These are phyloP conservation scores for Pseudogymnoascus sp. DNA, from an alignment of 2,329 filamentous ascomycete species.

Conservation along the genomic window DNA sequence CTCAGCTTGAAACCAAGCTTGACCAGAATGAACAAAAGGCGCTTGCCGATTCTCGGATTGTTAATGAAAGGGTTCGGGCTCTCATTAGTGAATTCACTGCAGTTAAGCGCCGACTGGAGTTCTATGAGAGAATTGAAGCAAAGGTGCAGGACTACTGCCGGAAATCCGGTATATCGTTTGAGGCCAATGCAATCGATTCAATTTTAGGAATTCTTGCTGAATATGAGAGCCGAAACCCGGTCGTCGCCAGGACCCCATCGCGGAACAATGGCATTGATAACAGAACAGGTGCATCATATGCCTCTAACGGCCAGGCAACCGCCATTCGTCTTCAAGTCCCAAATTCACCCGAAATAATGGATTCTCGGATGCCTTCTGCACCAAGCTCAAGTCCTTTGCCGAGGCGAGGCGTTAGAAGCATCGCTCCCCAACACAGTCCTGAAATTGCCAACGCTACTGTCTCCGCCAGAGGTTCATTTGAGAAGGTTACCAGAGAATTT, in stretches of 20 bases:
- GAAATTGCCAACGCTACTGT: not conserved
- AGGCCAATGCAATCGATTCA: not conserved
- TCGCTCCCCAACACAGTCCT: not conserved
- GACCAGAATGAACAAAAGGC: not conserved
- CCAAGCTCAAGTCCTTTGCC: slow-evolving; percentile 12
- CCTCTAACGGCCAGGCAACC: not conserved
- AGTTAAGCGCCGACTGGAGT: not conserved
- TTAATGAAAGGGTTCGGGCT: not conserved
- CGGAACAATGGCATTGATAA: not conserved
- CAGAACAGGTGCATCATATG: no score
- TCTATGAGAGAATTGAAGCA: not conserved
- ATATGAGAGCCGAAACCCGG: not conserved
- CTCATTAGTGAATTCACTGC: not conserved
- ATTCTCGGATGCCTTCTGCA: not conserved
- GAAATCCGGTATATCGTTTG: not conserved
- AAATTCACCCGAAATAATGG: not conserved
- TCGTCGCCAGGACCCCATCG: not conserved
- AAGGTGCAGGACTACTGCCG: not conserved
- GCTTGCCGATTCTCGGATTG: not conserved
- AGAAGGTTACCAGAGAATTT: no score
- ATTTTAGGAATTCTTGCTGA: not conserved
- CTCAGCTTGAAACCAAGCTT: not conserved
- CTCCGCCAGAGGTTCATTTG: not conserved
- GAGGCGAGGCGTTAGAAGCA: slow-evolving; percentile 21
- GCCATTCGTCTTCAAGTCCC: not conserved